Conservation (phyloP, 768 basidiomycete species). For the Boletus fagicola region DNA sequence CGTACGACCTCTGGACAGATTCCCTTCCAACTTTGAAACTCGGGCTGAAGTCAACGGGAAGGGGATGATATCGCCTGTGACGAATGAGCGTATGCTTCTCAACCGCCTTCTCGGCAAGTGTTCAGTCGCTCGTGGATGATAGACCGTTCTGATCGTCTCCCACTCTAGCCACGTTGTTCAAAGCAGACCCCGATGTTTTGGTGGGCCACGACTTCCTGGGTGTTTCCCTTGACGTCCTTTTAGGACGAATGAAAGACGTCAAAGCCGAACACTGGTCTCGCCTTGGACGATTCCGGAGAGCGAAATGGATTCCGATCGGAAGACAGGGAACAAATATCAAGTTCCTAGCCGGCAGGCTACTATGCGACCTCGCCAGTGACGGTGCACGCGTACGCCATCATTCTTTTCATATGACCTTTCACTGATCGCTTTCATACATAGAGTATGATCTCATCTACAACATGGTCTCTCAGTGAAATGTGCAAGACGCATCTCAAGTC, state of each 20-base stretch:
- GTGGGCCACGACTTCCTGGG: conserved; percentile 94
- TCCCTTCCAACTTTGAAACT: conserved; percentile 81
- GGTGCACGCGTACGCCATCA: conserved; percentile 72
- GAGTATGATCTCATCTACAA: conserved; percentile 97
- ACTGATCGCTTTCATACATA: conserved; percentile 28
- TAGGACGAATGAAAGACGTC: conserved; percentile 87
- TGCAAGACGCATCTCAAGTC: conserved; percentile 83
- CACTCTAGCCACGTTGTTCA: conserved; percentile 64
- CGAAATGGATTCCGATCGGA: conserved; percentile 78
- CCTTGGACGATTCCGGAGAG: conserved; percentile 83
- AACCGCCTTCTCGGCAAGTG: conserved; percentile 71
- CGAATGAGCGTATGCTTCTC: conserved; percentile 83
- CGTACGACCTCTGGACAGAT: conserved; percentile 83
- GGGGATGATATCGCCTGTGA: conserved; percentile 68
- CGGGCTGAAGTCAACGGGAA: conserved; percentile 61
- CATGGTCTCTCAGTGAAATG: conserved; percentile 99
- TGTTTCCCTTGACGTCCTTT: conserved; percentile 83
- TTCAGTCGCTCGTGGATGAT: background rate
- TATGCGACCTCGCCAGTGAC: conserved; percentile 93
- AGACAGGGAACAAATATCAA: conserved; percentile 81
- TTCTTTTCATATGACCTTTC: background rate
- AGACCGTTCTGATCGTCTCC: background rate
- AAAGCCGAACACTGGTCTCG: conserved; percentile 94
- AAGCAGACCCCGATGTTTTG: conserved; percentile 91
- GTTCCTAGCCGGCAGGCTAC: conserved; percentile 79